Conservation (phyloP, 805 yeast species). For the Scheffersomyces lignosus region DNA sequence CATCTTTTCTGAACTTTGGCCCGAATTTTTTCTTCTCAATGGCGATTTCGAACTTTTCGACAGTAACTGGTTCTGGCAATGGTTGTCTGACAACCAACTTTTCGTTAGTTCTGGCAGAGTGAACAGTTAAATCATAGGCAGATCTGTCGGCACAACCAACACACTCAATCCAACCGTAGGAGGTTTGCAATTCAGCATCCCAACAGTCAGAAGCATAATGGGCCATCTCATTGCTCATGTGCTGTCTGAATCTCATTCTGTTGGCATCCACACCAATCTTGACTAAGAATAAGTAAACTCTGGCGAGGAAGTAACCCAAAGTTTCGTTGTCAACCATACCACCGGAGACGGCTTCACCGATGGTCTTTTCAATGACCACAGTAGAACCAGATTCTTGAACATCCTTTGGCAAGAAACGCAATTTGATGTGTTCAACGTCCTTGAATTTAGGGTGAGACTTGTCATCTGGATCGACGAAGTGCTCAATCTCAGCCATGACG, state of each 20-base stretch:
- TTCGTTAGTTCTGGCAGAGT: conserved; percentile 91
- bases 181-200: conserved; percentile 96
- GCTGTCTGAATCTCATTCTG: conserved; percentile 95
- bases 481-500: conserved; percentile 99
- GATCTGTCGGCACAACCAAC: conserved; percentile 99
- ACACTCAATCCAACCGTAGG: conserved; percentile 99
- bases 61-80: conserved; percentile 77
- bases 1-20: conserved; percentile 96
- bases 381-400: conserved; percentile 87
- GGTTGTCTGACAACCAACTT: conserved; percentile 92
- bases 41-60: conserved; percentile 81
- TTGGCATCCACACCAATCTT: conserved; percentile 88
- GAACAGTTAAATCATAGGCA: conserved; percentile 95
- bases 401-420: conserved; percentile 80
- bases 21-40: conserved; percentile 95
- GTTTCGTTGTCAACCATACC: conserved; percentile 97
- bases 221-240: conserved; percentile 98
- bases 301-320: conserved; percentile 92
- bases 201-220: conserved; percentile 99
- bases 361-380: conserved; percentile 57
- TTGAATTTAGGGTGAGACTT: conserved; percentile 80
- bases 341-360: conserved; percentile 87
- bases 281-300: conserved; percentile 80
- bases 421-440: conserved; percentile 69
- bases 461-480: conserved; percentile 90